Evolutionary conservation across 1,284 basidiomycete genomes (phyloP).

Genomic region (Wolfiporia cocos): DNA sequence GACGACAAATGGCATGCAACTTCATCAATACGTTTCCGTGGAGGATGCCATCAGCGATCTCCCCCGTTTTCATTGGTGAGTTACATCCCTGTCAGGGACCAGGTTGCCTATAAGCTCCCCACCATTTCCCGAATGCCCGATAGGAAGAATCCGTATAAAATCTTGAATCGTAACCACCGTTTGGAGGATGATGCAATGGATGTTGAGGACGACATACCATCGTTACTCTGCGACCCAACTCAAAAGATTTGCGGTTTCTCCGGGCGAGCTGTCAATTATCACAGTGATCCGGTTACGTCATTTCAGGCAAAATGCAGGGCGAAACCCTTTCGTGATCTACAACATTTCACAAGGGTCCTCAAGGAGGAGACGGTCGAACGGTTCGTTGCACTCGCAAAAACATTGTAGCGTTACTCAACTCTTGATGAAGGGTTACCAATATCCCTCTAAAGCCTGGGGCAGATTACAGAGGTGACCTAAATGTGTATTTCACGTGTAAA

Average conservation of each 20-base stretch:
- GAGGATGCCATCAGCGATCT: slow-evolving; percentile 67
- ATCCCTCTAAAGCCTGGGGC: slow-evolving; percentile 47
- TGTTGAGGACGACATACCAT: slow-evolving; percentile 11
- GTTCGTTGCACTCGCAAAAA: slow-evolving; percentile 17
- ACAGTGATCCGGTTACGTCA: slow-evolving; percentile 36
- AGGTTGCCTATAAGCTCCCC: no score
- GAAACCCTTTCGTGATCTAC: slow-evolving; percentile 39
- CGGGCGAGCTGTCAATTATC: slow-evolving; percentile 32
- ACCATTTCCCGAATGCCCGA: no score
- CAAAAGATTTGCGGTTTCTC: slow-evolving; percentile 37
- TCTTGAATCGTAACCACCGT: neutral
- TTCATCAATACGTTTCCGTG: slow-evolving; percentile 49
- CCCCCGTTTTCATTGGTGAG: slow-evolving; percentile 63
- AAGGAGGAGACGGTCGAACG: slow-evolving; percentile 33
- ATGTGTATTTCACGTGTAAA: neutral
- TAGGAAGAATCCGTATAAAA: neutral
- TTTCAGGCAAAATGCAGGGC: slow-evolving; percentile 43
- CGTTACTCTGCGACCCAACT: slow-evolving; percentile 30
- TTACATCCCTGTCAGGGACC: neutral
- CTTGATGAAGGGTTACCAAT: slow-evolving; percentile 36
- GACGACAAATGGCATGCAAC: slow-evolving; percentile 39
- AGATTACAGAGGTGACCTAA: slow-evolving; percentile 47
- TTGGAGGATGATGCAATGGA: neutral
- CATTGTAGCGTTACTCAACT: neutral
- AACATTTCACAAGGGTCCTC: slow-evolving; percentile 39